A percentile compares a stretch with the other conserved stretches of the same genome.
Evolutionary conservation across 148 eudicot species (phyloP).

Genomic region (Selenicereus undatus): DNA sequence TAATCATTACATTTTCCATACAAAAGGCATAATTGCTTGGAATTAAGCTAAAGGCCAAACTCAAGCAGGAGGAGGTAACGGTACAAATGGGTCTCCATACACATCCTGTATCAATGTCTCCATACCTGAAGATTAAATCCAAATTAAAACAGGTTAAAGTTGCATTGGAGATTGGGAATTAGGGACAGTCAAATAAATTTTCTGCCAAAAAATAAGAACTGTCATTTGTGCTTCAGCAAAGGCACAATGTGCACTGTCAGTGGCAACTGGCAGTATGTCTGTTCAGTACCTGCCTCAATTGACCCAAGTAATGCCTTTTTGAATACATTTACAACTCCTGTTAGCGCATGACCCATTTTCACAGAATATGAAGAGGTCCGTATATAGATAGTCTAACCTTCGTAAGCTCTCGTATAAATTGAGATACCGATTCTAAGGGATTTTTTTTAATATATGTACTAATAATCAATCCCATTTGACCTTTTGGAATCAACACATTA

Average conservation of each 20-base stretch:
- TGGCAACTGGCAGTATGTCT: conserved; percentile 7
- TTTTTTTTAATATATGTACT: neutral
- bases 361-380: no score
- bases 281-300: neutral
- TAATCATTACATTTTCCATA: neutral
- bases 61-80: neutral
- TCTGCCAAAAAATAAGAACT: neutral
- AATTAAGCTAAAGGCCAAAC: neutral
- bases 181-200: conserved; percentile 13
- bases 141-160: neutral
- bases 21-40: neutral
- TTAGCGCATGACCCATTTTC: no score
- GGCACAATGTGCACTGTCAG: conserved; percentile 17
- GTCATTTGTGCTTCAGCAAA: conserved; percentile 5
- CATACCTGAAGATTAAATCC: conserved; percentile 4
- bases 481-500: neutral
- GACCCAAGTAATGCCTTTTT: neutral
- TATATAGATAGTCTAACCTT: no score
- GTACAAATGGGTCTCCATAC: neutral
- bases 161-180: conserved; percentile 6
- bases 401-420: no score
- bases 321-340: neutral
- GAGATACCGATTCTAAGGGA: no score
- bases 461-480: neutral
- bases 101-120: neutral